phyloP scores from a whole-genome alignment of 257 asterid genomes.

The Verbena officinalis region DNA sequence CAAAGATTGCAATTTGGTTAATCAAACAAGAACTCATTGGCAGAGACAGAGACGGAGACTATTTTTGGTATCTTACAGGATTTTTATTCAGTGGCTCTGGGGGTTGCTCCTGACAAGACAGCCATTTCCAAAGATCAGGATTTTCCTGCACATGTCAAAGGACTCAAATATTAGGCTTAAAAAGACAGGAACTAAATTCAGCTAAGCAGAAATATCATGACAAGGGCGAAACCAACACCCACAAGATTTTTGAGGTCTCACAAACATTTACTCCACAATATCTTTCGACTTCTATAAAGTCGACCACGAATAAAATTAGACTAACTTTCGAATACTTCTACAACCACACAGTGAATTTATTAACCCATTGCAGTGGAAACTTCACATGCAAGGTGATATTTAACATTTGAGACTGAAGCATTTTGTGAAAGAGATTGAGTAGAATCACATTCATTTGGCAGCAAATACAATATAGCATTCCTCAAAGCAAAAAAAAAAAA shows the following conservation, averaged over 20 bases:
- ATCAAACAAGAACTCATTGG: background rate
- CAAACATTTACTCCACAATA: background rate
- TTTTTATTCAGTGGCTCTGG: conserved; percentile 68
- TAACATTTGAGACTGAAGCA: too few relatives aligned
- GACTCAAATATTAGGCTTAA: background rate
- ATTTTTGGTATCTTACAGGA: conserved; percentile 56
- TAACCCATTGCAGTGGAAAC: background rate
- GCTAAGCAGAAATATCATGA: background rate
- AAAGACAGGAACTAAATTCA: background rate
- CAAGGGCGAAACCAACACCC: background rate
- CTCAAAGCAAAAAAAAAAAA: background rate
- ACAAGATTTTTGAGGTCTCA: background rate
- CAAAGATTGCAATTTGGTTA: conserved; percentile 7
- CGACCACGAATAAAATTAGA: background rate
- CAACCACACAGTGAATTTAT: background rate
- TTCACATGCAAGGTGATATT: background rate
- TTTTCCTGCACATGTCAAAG: conserved; percentile 61
- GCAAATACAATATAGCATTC: background rate
- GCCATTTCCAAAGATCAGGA: conserved; percentile 97
- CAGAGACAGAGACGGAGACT: background rate
- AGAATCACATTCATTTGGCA: too few relatives aligned
- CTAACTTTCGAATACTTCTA: background rate
- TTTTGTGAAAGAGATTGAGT: too few relatives aligned
- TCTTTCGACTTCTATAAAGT: background rate
- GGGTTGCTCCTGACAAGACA: conserved; percentile 84